A percentile compares a stretch with the other conserved stretches of the same genome.
phyloP scores from a whole-genome alignment of 2,329 filamentous ascomycete genomes.

The Diaporthe longicolla region DNA sequence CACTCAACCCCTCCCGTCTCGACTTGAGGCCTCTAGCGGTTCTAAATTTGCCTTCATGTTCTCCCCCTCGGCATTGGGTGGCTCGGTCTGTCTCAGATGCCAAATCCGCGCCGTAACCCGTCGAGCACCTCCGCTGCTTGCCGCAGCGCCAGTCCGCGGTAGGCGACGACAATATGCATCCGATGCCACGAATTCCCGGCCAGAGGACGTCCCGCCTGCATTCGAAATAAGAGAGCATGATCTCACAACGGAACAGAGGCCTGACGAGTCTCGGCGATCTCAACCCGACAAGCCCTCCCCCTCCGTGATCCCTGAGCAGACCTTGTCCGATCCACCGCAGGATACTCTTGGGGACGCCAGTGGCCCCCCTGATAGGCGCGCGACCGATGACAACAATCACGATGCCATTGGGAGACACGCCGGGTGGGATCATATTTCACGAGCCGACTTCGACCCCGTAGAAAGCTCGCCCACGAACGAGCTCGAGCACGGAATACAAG shows the following conservation, averaged over 20 bases:
- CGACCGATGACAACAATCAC: not conserved
- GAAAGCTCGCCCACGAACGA: not conserved
- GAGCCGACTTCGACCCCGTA: not conserved
- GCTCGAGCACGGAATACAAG: constrained; percentile 2
- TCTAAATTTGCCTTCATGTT: constrained; percentile 51
- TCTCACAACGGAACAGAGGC: not conserved
- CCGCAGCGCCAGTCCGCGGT: constrained; percentile 36
- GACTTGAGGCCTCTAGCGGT: constrained; percentile 17
- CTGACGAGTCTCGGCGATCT: not conserved
- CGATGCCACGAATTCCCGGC: constrained; percentile 14
- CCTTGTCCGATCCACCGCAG: not conserved
- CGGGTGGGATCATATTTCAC: not conserved
- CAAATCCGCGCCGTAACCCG: constrained; percentile 52
- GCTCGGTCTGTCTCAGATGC: constrained; percentile 58
- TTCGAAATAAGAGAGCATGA: not conserved
- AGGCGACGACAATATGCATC: constrained; percentile 40
- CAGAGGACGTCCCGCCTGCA: not conserved
- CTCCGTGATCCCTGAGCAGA: not conserved
- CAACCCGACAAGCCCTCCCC: not conserved
- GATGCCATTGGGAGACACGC: not conserved
- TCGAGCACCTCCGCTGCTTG: constrained; percentile 41
- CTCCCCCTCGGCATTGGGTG: constrained; percentile 49
- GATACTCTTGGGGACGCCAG: not conserved
- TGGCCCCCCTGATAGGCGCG: not conserved
- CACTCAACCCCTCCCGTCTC: constrained; percentile 1